A percentile compares a stretch with the other conserved stretches of the same genome.
Evolutionary conservation across 768 basidiomycete genomes (phyloP).

Genomic region (Pisolithus albus): DNA sequence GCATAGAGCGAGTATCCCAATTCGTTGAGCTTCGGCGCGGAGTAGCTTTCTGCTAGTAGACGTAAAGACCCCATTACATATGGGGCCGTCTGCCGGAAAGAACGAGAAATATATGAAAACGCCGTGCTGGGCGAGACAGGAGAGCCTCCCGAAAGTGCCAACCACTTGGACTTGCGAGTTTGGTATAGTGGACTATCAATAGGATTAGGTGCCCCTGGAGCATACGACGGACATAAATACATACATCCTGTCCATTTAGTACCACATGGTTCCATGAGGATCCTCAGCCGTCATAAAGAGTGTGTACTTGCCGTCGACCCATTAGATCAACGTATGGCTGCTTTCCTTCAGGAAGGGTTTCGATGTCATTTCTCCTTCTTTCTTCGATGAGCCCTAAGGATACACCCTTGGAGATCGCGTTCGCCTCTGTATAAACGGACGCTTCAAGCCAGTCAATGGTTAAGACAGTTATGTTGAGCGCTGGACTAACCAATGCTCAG

Average conservation of each 20-base stretch:
- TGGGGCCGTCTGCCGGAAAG: conserved; percentile 75
- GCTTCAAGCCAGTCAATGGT: conserved; percentile 38
- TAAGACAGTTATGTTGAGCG: not conserved
- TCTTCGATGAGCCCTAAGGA: conserved; percentile 71
- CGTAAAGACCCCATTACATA: conserved; percentile 71
- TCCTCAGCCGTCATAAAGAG: not conserved
- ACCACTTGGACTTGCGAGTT: conserved; percentile 65
- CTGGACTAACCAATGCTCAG: conserved; percentile 72
- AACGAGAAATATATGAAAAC: conserved; percentile 74
- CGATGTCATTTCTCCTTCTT: conserved; percentile 46
- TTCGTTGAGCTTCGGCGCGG: conserved; percentile 50
- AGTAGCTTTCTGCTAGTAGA: conserved; percentile 56
- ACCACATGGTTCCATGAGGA: not conserved
- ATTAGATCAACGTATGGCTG: conserved; percentile 87
- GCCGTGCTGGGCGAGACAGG: conserved; percentile 70
- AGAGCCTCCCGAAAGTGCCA: conserved; percentile 66
- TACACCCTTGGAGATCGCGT: conserved; percentile 78
- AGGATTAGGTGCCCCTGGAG: conserved; percentile 5
- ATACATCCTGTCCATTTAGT: not conserved
- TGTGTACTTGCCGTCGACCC: conserved; percentile 54
- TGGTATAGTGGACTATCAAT: conserved; percentile 67
- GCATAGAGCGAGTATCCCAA: conserved; percentile 76
- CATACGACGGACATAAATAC: not conserved
- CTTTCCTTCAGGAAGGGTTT: conserved; percentile 47
- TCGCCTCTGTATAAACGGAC: conserved; percentile 90